Conservation (phyloP, 176 grass and related monocot species). For the Oryza coarctata region DNA sequence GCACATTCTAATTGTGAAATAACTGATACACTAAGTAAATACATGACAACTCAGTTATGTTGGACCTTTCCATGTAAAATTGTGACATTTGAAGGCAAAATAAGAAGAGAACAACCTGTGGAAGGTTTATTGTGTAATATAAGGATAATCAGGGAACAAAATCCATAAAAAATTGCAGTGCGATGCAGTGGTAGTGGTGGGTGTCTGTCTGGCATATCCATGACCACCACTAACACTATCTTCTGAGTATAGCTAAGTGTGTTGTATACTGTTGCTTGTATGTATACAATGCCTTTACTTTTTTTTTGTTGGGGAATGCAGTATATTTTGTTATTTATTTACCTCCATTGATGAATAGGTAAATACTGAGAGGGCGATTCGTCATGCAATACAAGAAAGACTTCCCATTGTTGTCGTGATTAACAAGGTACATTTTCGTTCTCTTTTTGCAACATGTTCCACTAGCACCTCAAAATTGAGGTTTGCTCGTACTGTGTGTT, state of each 20-base stretch:
- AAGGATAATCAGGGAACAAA: background rate
- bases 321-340: slow-evolving; percentile 25
- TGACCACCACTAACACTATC: background rate
- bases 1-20: background rate
- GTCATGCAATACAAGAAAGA: slow-evolving; percentile 94
- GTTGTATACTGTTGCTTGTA: background rate
- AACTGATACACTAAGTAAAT: background rate
- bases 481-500: slow-evolving; percentile 17
- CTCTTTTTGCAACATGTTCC: slow-evolving; percentile 17
- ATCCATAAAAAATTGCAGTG: background rate
- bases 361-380: slow-evolving; percentile 98
- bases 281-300: background rate
- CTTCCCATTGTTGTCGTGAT: slow-evolving; percentile 95
- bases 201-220: background rate
- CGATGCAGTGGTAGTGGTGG: background rate
- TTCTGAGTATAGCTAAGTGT: background rate
- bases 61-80: background rate
- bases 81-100: background rate
- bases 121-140: background rate
- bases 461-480: slow-evolving; percentile 11
- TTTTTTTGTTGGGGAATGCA: background rate
- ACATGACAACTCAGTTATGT: background rate
- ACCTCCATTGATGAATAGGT: slow-evolving; percentile 60
- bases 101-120: background rate
- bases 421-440: slow-evolving; percentile 65